phyloP scores from a whole-genome alignment of 768 basidiomycete species.

The Heimioporus sp. region DNA sequence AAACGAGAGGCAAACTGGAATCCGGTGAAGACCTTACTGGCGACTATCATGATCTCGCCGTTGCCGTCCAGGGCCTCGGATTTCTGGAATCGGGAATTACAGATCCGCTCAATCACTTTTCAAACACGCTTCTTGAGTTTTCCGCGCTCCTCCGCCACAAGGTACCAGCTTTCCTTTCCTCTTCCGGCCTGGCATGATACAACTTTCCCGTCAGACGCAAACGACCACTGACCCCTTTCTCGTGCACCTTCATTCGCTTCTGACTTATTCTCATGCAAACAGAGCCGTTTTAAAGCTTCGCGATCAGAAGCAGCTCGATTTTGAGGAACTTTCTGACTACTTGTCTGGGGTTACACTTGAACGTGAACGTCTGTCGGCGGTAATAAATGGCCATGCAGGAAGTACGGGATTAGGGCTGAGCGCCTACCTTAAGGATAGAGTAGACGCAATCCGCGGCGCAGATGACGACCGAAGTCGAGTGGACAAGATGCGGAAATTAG shows the following conservation, averaged over 20 bases:
- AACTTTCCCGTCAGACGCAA: constrained; percentile 56
- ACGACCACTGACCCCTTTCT: constrained; percentile 92
- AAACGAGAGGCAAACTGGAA: constrained; percentile 80
- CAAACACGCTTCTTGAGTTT: constrained; percentile 93
- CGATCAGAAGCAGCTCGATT: constrained; percentile 98
- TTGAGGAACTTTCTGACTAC: constrained; percentile 95
- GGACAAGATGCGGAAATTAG: constrained; percentile 91
- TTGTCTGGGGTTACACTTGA: constrained; percentile 90
- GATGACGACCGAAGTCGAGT: constrained; percentile 93
- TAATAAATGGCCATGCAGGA: constrained; percentile 86
- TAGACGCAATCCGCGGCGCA: constrained; percentile 87
- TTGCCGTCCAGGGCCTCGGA: constrained; percentile 94
- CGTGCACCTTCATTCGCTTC: constrained; percentile 82
- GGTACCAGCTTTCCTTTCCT: constrained; percentile 40
- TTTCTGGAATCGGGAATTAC: constrained; percentile 99
- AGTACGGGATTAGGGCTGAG: constrained; percentile 81
- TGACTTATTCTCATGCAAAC: constrained; percentile 93
- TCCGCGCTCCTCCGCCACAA: constrained; percentile 85
- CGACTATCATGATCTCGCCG: constrained; percentile 97
- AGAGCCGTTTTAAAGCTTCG: constrained; percentile 92
- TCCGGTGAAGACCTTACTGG: constrained; percentile 90
- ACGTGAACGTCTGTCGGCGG: constrained; percentile 86
- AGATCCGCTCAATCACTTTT: constrained; percentile 95
- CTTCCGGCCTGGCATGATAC: neutral
- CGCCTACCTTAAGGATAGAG: constrained; percentile 88